Base-by-base conservation (phyloP, 768 basidiomycete genomes). In the Megacollybia marginata region DNA sequence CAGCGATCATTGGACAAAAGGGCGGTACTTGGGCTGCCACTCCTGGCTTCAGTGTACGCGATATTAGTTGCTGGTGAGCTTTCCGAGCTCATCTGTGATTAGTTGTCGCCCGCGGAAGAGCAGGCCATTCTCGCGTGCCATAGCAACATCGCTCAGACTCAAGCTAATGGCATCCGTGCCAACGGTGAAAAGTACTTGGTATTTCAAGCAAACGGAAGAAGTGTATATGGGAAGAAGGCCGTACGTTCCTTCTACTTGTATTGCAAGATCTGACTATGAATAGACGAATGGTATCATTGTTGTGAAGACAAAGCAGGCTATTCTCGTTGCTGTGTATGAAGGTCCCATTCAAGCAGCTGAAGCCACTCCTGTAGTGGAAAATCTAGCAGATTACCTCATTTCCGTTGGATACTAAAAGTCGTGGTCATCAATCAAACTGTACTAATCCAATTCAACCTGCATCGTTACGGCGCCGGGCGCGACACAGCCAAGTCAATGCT, bases 231-330 rank as follows among this genome's bases (percentile, higher is more conserved):
- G 47, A 92, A 92, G 81, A 87, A 91, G 66, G 63, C 54, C 59
- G 91, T 89, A 53, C 62, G 90, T 10, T 20, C 32, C 23, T 28
- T 28, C 23, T 28, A 28, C 23, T 6, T 28, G 23, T 28, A 28
- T 28, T 28, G 23, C 23, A 28, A 28, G 6, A 3, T 28, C 47
- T 32, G 1, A 47, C 47, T 11, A 44, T 38, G 18, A 19, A 4
- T 59, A 94, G 92, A 75, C 73, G 18, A 80, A 89, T 62, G 93
- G 94, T 1, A 79, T 72, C 35, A 63, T 82, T 54, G 58, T 92
- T 51, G 82, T 88, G 44, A 88, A 87, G 74, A 94, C 91, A 13
- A 85, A 76, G 53, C 85, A 88, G 59, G 91, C 89, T n/a, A 70
- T 95, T 49, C 72, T 97, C 48, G 82, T 96, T 18, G 79, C 81